Evolutionary conservation across 164 flowering plant genomes (phyloP).

Genomic region (Macadamia tetraphylla): DNA sequence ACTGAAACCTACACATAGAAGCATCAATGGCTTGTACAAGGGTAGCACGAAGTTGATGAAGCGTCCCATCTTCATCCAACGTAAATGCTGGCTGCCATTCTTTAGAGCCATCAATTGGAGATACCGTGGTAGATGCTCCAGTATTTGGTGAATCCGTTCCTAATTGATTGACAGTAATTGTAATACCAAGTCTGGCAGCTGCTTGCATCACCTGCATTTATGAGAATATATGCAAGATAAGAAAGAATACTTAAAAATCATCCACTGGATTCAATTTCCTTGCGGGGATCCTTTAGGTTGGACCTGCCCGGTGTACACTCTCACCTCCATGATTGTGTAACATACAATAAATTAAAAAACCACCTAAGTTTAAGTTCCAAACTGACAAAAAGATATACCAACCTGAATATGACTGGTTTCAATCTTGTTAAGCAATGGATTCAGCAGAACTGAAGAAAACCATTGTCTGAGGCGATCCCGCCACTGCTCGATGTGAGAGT

Average conservation of each 20-base stretch:
- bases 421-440: slow-evolving; percentile 75
- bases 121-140: slow-evolving; percentile 36
- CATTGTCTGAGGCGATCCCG: slow-evolving; percentile 89
- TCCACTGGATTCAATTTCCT: too few species aligned
- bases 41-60: slow-evolving; percentile 72
- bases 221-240: background rate
- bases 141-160: slow-evolving; percentile 47
- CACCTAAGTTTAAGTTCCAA: background rate
- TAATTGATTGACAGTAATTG: slow-evolving; percentile 64
- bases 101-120: slow-evolving; percentile 55
- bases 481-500: slow-evolving; percentile 94
- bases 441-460: slow-evolving; percentile 78
- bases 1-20: slow-evolving; percentile 39
- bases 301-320: background rate
- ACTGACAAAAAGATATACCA: slow-evolving; percentile 1
- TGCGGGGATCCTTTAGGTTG: background rate
- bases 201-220: slow-evolving; percentile 67
- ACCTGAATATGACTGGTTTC: slow-evolving; percentile 88
- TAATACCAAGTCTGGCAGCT: slow-evolving; percentile 71
- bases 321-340: background rate
- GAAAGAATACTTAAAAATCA: background rate
- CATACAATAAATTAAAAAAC: background rate
- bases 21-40: slow-evolving; percentile 78
- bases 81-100: slow-evolving; percentile 78
- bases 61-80: slow-evolving; percentile 82